A percentile compares a stretch with the other conserved stretches of the same genome.
Evolutionary conservation across 2,329 filamentous ascomycete species (phyloP).

Genomic region (Penicillium griseofulvum): DNA sequence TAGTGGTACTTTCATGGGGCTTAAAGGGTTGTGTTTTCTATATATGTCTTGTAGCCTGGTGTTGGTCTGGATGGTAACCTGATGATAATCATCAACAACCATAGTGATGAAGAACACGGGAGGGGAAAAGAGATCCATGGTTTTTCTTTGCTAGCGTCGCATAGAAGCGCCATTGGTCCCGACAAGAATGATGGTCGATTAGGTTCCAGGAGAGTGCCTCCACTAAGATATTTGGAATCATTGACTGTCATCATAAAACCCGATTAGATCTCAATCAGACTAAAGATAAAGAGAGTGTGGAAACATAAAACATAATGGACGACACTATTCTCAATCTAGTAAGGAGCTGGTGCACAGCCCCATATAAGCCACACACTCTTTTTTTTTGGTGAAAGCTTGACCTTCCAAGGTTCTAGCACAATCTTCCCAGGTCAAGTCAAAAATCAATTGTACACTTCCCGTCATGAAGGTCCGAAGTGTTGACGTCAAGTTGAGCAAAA

Average conservation of each 20-base stretch:
- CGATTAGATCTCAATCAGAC: not conserved
- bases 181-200: not conserved
- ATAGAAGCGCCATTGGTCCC: not conserved
- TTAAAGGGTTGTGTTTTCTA: not conserved
- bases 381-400: not conserved
- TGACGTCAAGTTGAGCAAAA: conserved; percentile 18
- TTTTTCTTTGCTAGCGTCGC: not conserved
- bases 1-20: not conserved
- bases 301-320: not conserved
- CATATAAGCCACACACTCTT: conserved; percentile 1
- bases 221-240: not conserved
- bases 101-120: not conserved
- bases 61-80: not conserved
- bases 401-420: too few species aligned
- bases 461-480: not conserved
- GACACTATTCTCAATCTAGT: not conserved
- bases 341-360: conserved; percentile 4
- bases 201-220: not conserved
- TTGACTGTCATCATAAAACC: not conserved
- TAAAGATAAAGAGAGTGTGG: not conserved
- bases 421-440: too few species aligned
- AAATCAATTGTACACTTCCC: too few species aligned
- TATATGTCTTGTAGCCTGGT: not conserved
- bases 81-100: not conserved
- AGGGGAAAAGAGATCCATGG: not conserved